These are phyloP conservation scores for Zygnema circumcarinatum DNA, from an alignment of 139 green algal genomes.

Conservation along the genomic window DNA sequence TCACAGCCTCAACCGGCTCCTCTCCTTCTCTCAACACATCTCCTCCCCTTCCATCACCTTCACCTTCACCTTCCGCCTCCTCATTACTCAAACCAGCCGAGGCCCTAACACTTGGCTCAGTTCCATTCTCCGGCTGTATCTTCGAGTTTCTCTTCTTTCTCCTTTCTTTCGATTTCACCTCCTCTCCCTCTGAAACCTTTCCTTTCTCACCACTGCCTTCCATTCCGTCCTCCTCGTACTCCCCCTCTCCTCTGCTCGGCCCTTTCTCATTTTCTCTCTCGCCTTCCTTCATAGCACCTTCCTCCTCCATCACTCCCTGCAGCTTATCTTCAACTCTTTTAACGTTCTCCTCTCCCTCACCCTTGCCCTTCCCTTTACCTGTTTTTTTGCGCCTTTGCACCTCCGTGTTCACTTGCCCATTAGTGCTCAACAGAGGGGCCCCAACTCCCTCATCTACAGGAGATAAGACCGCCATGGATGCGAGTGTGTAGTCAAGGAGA, in stretches of 20 bases:
- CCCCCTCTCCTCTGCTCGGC: neutral
- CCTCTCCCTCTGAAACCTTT: neutral
- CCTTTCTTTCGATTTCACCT: neutral
- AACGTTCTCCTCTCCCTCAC: neutral
- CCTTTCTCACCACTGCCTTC: neutral
- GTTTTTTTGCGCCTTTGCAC: neutral
- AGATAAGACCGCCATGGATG: constrained; percentile 75
- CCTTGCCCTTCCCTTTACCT: neutral
- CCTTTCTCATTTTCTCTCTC: neutral
- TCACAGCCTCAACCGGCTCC: too few relatives aligned
- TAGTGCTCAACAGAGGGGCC: too few relatives aligned
- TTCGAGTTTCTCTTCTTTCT: neutral
- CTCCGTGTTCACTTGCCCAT: too few relatives aligned
- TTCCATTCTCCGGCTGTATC: too few relatives aligned
- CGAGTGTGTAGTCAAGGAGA: constrained; percentile 87
- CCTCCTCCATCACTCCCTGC: constrained; percentile 6
- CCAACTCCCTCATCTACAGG: neutral
- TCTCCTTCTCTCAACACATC: too few relatives aligned
- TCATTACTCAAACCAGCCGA: too few relatives aligned
- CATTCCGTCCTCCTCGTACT: neutral
- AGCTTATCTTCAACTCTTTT: neutral
- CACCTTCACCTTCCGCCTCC: too few relatives aligned
- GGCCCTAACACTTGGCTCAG: too few relatives aligned
- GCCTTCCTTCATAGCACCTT: neutral
- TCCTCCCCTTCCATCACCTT: too few relatives aligned